phyloP scores from a whole-genome alignment of 176 grass and related monocot species.

The Raddia guianensis region DNA sequence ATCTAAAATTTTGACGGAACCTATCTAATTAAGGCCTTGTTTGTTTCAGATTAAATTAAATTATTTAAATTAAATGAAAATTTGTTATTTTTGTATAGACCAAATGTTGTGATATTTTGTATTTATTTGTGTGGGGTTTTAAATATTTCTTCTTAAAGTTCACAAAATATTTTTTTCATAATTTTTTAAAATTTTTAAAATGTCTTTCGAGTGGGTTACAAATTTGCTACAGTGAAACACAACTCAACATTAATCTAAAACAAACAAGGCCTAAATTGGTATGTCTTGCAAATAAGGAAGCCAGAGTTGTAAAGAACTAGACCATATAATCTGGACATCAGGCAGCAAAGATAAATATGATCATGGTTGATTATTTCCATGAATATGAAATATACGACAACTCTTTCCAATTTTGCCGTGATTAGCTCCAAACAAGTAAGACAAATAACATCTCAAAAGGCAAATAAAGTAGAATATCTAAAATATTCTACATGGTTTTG shows the following conservation, averaged over 20 bases:
- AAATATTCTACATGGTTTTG: not conserved
- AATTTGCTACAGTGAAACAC: too few species aligned
- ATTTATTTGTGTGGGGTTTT: too few species aligned
- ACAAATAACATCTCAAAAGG: constrained; percentile 11
- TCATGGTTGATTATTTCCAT: constrained; percentile 10
- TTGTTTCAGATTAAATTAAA: too few species aligned
- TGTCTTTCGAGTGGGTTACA: too few species aligned
- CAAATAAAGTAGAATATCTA: constrained; percentile 30
- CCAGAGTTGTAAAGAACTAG: not conserved
- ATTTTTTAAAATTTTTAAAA: too few species aligned
- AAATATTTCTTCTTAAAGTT: too few species aligned
- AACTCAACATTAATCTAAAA: too few species aligned
- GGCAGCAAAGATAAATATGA: not conserved
- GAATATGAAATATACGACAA: constrained; percentile 1
- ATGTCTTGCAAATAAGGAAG: constrained; percentile 34
- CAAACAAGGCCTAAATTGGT: too few species aligned
- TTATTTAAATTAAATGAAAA: too few species aligned
- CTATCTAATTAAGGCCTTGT: constrained; percentile 26
- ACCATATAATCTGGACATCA: not conserved
- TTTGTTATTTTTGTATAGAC: too few species aligned
- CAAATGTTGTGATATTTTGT: too few species aligned
- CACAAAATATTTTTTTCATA: too few species aligned
- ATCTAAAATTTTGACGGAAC: not conserved
- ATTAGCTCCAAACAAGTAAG: constrained; percentile 13
- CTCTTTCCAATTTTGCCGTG: not conserved